Conservation (phyloP, 805 yeast species). For the Suhomyces emberorum region DNA sequence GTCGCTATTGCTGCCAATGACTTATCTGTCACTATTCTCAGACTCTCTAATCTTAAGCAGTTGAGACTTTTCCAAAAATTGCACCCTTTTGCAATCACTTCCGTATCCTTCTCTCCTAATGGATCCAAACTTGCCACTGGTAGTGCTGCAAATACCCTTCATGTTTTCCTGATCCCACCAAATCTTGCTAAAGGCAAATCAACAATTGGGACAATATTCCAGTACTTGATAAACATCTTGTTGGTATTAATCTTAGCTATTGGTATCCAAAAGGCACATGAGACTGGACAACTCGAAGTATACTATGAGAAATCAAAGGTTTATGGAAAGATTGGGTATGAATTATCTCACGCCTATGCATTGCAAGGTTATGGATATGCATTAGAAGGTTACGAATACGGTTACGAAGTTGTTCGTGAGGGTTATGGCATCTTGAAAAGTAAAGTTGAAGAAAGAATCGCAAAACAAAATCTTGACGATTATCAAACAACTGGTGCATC, state of each 20-base stretch:
- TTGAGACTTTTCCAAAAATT: conserved; percentile 54
- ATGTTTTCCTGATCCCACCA: conserved; percentile 57
- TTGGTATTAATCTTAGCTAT: conserved; percentile 30
- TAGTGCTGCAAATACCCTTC: conserved; percentile 74
- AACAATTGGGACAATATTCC: conserved; percentile 30
- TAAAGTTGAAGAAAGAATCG: conserved; percentile 20
- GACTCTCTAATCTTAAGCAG: conserved; percentile 48
- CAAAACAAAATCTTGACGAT: conserved; percentile 18
- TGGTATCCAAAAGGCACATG: conserved; percentile 32
- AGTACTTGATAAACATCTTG: conserved; percentile 31
- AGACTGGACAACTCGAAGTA: conserved; percentile 31
- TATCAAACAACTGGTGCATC: conserved; percentile 24
- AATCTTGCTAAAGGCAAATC: conserved; percentile 43
- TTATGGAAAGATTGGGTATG: conserved; percentile 16
- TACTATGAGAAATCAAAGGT: conserved; percentile 13
- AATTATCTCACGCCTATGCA: conserved; percentile 21
- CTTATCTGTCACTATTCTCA: conserved; percentile 58
- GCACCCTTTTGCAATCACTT: conserved; percentile 77
- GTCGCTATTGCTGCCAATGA: conserved; percentile 64
- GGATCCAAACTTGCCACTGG: conserved; percentile 67
- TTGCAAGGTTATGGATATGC: conserved; percentile 14
- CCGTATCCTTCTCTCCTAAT: conserved; percentile 63
- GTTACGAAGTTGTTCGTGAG: too few relatives aligned
- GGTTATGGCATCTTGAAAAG: too few relatives aligned
- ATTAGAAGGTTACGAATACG: background rate